phyloP scores from a whole-genome alignment of 768 basidiomycete genomes.

The Boletus pseudopeckii region DNA sequence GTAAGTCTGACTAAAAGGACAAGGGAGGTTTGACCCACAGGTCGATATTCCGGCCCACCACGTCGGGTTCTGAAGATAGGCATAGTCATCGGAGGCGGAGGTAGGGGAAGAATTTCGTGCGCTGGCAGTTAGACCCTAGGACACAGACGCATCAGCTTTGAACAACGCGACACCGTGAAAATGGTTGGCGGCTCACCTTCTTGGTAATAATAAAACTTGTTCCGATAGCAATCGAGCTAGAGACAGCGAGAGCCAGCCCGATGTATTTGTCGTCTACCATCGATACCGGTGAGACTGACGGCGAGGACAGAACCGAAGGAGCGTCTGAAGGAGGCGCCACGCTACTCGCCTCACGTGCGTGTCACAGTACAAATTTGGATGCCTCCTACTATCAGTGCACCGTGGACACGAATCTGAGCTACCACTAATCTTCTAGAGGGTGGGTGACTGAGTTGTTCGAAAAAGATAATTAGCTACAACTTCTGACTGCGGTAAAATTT shows the following conservation, averaged over 20 bases:
- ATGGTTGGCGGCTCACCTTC: slow-evolving; percentile 57
- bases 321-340: slow-evolving; percentile 5
- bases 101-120: slow-evolving; percentile 47
- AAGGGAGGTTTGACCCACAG: slow-evolving; percentile 52
- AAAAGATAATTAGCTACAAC: background rate
- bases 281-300: slow-evolving; percentile 2
- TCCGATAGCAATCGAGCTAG: slow-evolving; percentile 83
- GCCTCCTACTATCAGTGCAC: background rate
- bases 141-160: slow-evolving; percentile 6
- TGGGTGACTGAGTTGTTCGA: background rate
- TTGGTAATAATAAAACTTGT: slow-evolving; percentile 99
- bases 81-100: slow-evolving; percentile 73
- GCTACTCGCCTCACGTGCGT: slow-evolving; percentile 23
- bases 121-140: slow-evolving; percentile 84
- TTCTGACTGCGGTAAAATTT: background rate
- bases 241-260: slow-evolving; percentile 84
- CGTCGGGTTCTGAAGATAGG: slow-evolving; percentile 86
- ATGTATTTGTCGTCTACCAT: slow-evolving; percentile 96
- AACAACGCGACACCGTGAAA: background rate
- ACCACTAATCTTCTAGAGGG: background rate
- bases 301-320: background rate
- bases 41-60: slow-evolving; percentile 98
- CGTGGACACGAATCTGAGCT: too few relatives aligned
- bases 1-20: slow-evolving; percentile 3
- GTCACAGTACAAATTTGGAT: slow-evolving; percentile 18